Evolutionary conservation across 441 rosid species (phyloP).

Genomic region (Bruguiera hainesii): DNA sequence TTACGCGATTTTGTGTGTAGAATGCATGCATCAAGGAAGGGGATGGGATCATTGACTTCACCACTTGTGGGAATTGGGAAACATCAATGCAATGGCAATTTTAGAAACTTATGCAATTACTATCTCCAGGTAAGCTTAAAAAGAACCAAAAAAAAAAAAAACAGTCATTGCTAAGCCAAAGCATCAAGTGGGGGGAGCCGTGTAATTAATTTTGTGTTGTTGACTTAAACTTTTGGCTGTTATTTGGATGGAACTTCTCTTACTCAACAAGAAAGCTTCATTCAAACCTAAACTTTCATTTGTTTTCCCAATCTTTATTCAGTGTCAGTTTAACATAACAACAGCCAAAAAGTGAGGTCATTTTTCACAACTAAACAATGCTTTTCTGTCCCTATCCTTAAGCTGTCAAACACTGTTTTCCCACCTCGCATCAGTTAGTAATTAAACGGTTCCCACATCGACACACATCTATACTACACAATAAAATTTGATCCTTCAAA

Average conservation of each 20-base stretch:
- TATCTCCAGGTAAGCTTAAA: no score
- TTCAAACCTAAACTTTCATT: background rate
- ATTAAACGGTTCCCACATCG: slow-evolving; percentile 1
- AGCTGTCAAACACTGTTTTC: background rate
- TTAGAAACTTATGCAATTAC: no score
- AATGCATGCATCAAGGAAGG: no score
- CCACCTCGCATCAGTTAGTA: background rate
- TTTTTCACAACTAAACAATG: background rate
- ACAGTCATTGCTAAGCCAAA: no score
- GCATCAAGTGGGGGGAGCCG: background rate
- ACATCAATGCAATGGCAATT: no score
- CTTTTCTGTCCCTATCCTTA: background rate
- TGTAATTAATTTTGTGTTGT: background rate
- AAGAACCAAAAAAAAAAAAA: no score
- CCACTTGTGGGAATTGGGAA: no score
- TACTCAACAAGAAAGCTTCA: background rate
- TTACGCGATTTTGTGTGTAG: no score
- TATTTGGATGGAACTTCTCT: background rate
- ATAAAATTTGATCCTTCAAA: background rate
- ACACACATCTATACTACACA: background rate
- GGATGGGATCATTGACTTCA: no score
- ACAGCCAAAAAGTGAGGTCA: background rate
- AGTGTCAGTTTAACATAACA: background rate
- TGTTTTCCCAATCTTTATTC: background rate
- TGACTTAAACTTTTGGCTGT: no score